Evolutionary conservation across 768 basidiomycete genomes (phyloP).

Genomic region (Glaciozyma martinii): DNA sequence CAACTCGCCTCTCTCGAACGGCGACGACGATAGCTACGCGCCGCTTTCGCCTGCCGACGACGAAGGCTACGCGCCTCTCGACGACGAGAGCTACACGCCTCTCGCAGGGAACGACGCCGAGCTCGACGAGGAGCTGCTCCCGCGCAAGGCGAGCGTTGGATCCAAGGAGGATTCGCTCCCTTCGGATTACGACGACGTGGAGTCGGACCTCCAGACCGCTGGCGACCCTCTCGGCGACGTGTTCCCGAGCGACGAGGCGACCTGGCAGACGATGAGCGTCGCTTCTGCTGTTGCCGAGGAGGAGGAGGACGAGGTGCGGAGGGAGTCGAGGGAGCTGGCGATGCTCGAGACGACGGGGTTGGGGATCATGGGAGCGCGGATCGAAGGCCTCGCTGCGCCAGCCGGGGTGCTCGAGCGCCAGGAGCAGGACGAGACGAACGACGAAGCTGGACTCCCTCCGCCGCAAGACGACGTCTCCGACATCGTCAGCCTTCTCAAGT

Average conservation of each 20-base stretch:
- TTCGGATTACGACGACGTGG: neutral
- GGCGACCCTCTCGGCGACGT: constrained; percentile 32
- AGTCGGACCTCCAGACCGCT: neutral
- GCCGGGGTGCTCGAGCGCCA: constrained; percentile 5
- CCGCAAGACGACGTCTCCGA: constrained; percentile 32
- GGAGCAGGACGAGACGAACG: constrained; percentile 1
- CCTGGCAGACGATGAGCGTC: constrained; percentile 22
- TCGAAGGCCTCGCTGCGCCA: constrained; percentile 5
- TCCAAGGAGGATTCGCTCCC: neutral
- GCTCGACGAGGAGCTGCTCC: neutral
- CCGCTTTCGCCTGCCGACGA: neutral
- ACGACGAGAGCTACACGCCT: constrained; percentile 4
- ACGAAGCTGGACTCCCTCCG: constrained; percentile 10
- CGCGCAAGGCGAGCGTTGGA: neutral
- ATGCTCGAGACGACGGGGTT: constrained; percentile 24
- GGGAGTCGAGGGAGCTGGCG: constrained; percentile 2
- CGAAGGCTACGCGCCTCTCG: constrained; percentile 8
- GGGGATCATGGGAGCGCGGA: constrained; percentile 24
- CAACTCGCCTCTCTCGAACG: constrained; percentile 6
- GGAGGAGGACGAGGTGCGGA: constrained; percentile 3
- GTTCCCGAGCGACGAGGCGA: constrained; percentile 30
- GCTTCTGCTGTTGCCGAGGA: neutral
- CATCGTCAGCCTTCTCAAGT: constrained; percentile 24
- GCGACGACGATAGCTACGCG: neutral
- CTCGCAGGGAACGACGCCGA: neutral